Base-by-base conservation (phyloP, 2,329 filamentous ascomycete genomes). In the Alternaria solani region DNA sequence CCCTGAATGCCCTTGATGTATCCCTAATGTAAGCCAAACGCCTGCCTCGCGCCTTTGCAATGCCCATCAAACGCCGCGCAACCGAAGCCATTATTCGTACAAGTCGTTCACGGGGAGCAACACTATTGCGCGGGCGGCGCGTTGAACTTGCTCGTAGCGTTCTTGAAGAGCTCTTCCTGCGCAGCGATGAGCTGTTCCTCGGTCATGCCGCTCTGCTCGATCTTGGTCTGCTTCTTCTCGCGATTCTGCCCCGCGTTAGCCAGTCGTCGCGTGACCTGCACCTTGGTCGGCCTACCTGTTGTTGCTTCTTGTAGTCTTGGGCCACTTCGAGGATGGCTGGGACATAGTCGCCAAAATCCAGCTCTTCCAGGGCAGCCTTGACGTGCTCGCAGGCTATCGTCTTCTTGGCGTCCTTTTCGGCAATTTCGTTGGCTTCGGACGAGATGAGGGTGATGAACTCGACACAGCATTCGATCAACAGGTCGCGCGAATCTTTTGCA, bases 341-440 rank as follows among this genome's bases (percentile, higher is more conserved):
- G 7, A 99, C 91, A 75, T 98, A 99, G 70, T 97, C 93, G 9
- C 89, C 86, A 78, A 98, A 99, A 2, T 94, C 95, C 20, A 99
- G 87, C 72, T 96, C 92, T 71, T 94, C 91, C 42, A 99, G 86
- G 0, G 95, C 95, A 75, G 94, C 94, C 75, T 94, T 96, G 72
- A 99, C 96, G 82, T 99, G 95, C 74, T 99, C 95, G 79, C 93
- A 96, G 12, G 94, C 94, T 71, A 99, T 99, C 4, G 95, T 99
- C 86, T 99, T 99, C 84, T 99, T 99, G 51, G 94, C 93, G 75
- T 99, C 95, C 80, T 97, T 97, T 79, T 99, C 95, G 12, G 94
- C 96, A 66, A 99, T 99, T 73, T 99, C 95, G 80, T 99, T 99
- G 64, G 95, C 95, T 82, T 99, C 94, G 48, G 93, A 96, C n/a